Evolutionary conservation across 164 flowering plant species (phyloP), one percentile per base, ranked within the genome.

Genomic region (Vitis riparia): DNA sequence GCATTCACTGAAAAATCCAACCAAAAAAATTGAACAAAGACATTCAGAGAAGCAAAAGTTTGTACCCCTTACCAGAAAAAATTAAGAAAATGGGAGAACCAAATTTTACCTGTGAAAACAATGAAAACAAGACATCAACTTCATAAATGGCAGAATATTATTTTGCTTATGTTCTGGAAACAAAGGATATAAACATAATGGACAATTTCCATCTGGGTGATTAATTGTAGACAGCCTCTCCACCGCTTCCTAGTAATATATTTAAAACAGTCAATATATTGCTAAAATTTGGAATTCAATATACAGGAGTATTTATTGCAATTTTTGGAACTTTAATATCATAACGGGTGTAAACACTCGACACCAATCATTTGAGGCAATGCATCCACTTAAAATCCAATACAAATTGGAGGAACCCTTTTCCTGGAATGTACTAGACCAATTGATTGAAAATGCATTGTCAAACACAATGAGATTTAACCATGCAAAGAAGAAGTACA

Each of bases 91-190:
- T 27, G 19, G 64, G 19, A 65, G 7, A 57, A 44, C 0, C 15
- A 49, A 16, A 63, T 19, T 53, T 57, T 71, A 91, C 97, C 98
- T 80, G 79, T 94, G 98, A 73, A 94, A 94, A 79, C 97, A 94
- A 80, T 94, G 97, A 70, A 86, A 94, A 79, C 98, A 94, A 74
- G 98, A 94, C 97, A 94, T 94, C 82, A 94, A 74, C 89, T 94
- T 94, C 98, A 94, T 94, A 76, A 89, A 94, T 61, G 97, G 91
- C 75, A 77, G 50, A 3, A 58, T 17, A 32, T 76, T 62, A 55
- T 67, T 51, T 8, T 77, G 59, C 51, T 63, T 77, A 79, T 80
- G 85, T 71, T 87, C 90, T 55, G 77, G 65, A 68, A 89, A 76
- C 81, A 94, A 80, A 53, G 93, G 92, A 77, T 75, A 76, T 73